A percentile compares a stretch with the other conserved stretches of the same genome.
phyloP scores from a whole-genome alignment of 1,284 basidiomycete species.

The Ganoderma sinense region DNA sequence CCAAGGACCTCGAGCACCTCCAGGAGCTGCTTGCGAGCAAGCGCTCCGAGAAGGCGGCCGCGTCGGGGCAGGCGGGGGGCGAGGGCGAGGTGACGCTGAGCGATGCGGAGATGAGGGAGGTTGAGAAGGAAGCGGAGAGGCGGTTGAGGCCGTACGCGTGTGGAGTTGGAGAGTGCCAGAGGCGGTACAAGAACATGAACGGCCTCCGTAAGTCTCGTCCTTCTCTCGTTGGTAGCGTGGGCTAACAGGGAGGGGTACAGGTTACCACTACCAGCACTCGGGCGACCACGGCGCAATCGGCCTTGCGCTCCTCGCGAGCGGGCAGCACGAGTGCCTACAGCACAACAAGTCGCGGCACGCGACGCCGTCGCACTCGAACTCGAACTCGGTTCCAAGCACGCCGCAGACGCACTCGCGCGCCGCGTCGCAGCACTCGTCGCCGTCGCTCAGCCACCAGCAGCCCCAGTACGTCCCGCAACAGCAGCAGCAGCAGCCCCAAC shows the following conservation, averaged over 20 bases:
- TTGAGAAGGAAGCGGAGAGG: conserved; percentile 85
- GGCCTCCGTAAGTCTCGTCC: conserved; percentile 75
- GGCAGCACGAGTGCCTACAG: conserved; percentile 73
- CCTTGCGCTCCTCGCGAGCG: conserved; percentile 83
- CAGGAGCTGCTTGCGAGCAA: conserved; percentile 72
- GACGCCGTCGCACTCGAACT: conserved; percentile 36
- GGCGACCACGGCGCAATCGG: conserved; percentile 94
- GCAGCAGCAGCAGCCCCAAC: conserved; percentile 23
- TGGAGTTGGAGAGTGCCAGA: conserved; percentile 89
- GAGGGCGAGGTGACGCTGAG: conserved; percentile 46
- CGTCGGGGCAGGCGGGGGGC: conserved; percentile 36
- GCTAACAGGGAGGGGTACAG: too few species aligned
- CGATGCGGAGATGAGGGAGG: conserved; percentile 74
- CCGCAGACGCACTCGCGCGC: conserved; percentile 12
- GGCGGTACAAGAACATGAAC: conserved; percentile 99
- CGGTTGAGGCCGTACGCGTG: conserved; percentile 87
- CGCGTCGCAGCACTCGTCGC: conserved; percentile 34
- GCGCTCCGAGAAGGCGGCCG: conserved; percentile 44
- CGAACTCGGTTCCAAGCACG: conserved; percentile 12
- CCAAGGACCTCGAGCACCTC: conserved; percentile 78
- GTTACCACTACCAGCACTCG: conserved; percentile 97
- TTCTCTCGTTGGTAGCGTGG: too few species aligned
- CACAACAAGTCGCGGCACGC: conserved; percentile 39
- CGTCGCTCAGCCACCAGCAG: conserved; percentile 24
- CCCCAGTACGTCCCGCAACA: conserved; percentile 10